Base-by-base conservation (phyloP, 169 alveolate species). In the Miamiensis avidus region DNA sequence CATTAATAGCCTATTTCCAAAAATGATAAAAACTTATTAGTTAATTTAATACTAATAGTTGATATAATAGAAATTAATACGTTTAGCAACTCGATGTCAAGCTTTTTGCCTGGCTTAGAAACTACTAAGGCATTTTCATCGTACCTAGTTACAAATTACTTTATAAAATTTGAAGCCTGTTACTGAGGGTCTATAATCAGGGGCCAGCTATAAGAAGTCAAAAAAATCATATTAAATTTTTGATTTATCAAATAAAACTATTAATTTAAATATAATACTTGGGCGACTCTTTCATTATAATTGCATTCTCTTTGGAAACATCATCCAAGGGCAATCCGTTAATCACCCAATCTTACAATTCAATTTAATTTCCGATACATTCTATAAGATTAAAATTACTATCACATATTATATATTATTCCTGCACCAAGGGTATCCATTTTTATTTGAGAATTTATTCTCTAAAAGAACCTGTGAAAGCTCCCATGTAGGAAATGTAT, bases 401-500 rank as follows among this genome's bases (percentile, higher is more conserved):
- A 64, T 91, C 82, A 30, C 88, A 82, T 75, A 86, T 89, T 31
- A 96, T 95, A 31, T 91, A 83, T 76, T 92, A 91, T 84, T 93
- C 89, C 76, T 81, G 74, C 31, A 94, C 82, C 88, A 93, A 82
- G 20, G 91, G 87, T 34, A 89, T 84, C 97, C 98, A 96, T 75
- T 83, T 91, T 77, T 77, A 65, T 34, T 84, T 88, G 30, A 78
- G 33, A 27, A 93, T 88, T 27, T 89, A 84, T n/a, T 92, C 87
- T 91, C 98, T 94, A 86, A 95, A 95, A 25, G 92, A 84, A 29
- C 86, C 82, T 0, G 96, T 88, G 81, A 96, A 95, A 11, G 96
- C 97, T 27, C 98, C 98, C 75, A 95, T 89, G 83, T 96, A 96
- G 30, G 98, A 94, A 76, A 96, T 93, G 75, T 93, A 89, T 73